Base-by-base conservation (phyloP, 306 rosid genomes). In the Amphicarpaea edgeworthii region DNA sequence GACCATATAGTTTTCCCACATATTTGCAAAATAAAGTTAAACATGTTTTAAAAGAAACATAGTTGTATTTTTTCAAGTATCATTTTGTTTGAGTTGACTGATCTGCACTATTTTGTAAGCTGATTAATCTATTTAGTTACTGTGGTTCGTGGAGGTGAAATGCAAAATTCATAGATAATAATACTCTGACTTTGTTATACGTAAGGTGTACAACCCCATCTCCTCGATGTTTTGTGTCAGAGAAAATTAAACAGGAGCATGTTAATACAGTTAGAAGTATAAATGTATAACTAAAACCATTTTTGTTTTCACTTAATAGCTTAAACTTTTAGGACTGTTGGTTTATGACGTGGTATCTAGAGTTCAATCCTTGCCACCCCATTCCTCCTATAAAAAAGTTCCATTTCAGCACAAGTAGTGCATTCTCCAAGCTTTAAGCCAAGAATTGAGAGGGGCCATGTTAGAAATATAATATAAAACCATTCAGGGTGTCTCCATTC, bases 51-150 rank as follows among this genome's bases (percentile, higher is more conserved):
- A 42, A 12, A 37, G 72, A 24, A 17, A 15, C 24, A 26, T 21
- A 45, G 17, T 51, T 61, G 38, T 42, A 41, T 59, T 23, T 55
- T 55, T 70, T 12, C 50, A 68, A 12, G 62, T 47, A 68, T 46
- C 60, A 67, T 75, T 80, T 49, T 43, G 30, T 73, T 45, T 79
- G 66, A 74, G 43, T 79, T 72, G 51, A 49, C 43, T 14, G 41
- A 28, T 55, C 14, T 60, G 67, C 24, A 32, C n/a, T n/a, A n/a
- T n/a, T 32, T 61, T 40, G 65, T 37, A 34, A 26, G 23, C 20
- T 11, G 12, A 59, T 59, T 28, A 28, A 4, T 59, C 66, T 4
- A 15, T 59, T 15, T 12, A n/a, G 19, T 14, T 28, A 38, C 43
- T 30, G 40, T 28, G 23, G 12, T 60, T 30, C 66, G 1, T 59